Percentiles rank a stretch among this genome's conserved stretches.
Evolutionary conservation across 2,329 filamentous ascomycete species (phyloP).

Genomic region (Colletotrichum sp.): DNA sequence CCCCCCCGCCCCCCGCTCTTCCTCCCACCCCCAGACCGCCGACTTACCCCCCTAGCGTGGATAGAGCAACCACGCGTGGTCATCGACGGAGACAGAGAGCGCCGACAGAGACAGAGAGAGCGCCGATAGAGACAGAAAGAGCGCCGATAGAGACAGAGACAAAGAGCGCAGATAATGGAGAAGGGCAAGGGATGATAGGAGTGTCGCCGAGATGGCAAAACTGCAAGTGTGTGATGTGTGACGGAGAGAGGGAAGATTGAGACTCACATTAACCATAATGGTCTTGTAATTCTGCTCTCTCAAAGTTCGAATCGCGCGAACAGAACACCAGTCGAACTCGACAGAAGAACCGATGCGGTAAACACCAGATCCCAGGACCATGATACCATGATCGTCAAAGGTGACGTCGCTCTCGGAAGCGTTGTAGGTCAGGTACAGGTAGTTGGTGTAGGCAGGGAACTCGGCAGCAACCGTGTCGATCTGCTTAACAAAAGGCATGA

Average conservation of each 20-base stretch:
- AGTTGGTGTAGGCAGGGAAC: conserved; percentile 94
- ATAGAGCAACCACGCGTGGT: too few species aligned
- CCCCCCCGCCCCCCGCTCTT: too few species aligned
- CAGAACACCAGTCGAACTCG: conserved; percentile 99
- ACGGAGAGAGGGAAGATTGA: background rate
- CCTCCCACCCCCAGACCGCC: too few species aligned
- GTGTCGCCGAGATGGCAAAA: background rate
- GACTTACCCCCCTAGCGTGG: too few species aligned
- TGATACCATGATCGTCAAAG: conserved; percentile 90
- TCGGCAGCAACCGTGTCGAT: conserved; percentile 98
- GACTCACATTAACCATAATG: conserved; percentile 79
- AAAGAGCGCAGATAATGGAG: background rate
- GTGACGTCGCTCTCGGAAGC: conserved; percentile 81
- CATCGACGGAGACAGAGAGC: background rate
- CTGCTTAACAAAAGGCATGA: conserved; percentile 92
- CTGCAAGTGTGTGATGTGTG: background rate
- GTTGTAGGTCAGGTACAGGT: conserved; percentile 96
- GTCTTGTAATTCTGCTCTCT: conserved; percentile 88
- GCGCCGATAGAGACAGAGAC: background rate
- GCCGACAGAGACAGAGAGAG: too few species aligned
- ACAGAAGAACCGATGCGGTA: conserved; percentile 98
- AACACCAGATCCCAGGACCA: conserved; percentile 95
- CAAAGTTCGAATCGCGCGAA: conserved; percentile 89
- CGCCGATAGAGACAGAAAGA: background rate
- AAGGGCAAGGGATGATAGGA: background rate